Evolutionary conservation across 2,329 filamentous ascomycete genomes (phyloP).

Genomic region (Didymella pomorum): DNA sequence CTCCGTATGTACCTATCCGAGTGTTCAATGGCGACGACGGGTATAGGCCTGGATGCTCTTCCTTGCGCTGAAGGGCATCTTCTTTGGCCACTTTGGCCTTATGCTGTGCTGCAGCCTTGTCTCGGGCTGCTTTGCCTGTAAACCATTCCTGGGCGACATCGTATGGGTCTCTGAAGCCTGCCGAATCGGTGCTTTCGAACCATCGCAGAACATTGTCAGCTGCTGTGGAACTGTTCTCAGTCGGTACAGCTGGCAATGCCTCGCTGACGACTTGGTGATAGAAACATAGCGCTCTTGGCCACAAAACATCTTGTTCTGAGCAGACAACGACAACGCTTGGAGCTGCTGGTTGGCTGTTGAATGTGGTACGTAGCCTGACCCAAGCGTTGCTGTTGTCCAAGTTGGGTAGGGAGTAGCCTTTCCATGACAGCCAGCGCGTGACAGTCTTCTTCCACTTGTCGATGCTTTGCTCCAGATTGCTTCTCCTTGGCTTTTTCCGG

Average conservation of each 20-base stretch:
- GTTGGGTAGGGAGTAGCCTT: conserved; percentile 41
- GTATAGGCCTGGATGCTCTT: conserved; percentile 38
- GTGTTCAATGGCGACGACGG: conserved; percentile 51
- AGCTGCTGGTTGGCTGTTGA: conserved; percentile 14
- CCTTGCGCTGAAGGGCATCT: conserved; percentile 52
- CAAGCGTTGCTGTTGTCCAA: conserved; percentile 40
- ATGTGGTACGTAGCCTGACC: conserved; percentile 42
- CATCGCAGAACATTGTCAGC: conserved; percentile 32
- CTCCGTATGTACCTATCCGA: conserved; percentile 45
- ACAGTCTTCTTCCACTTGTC: conserved; percentile 47
- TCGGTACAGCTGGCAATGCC: background rate
- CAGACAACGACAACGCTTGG: conserved; percentile 25
- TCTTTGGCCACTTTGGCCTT: conserved; percentile 57
- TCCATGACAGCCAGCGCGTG: conserved; percentile 46
- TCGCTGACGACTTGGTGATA: conserved; percentile 24
- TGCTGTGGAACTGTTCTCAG: conserved; percentile 1
- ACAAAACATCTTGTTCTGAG: conserved; percentile 41
- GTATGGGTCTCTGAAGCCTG: conserved; percentile 48
- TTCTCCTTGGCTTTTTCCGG: conserved; percentile 38
- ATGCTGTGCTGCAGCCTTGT: conserved; percentile 49
- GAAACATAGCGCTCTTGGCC: conserved; percentile 49
- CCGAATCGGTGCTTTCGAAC: conserved; percentile 40
- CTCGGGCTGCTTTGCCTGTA: conserved; percentile 44
- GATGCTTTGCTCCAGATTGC: conserved; percentile 40
- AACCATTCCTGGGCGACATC: conserved; percentile 51